phyloP scores from a whole-genome alignment of 1,139 yeast genomes.

The Hansenula lynferdii region DNA sequence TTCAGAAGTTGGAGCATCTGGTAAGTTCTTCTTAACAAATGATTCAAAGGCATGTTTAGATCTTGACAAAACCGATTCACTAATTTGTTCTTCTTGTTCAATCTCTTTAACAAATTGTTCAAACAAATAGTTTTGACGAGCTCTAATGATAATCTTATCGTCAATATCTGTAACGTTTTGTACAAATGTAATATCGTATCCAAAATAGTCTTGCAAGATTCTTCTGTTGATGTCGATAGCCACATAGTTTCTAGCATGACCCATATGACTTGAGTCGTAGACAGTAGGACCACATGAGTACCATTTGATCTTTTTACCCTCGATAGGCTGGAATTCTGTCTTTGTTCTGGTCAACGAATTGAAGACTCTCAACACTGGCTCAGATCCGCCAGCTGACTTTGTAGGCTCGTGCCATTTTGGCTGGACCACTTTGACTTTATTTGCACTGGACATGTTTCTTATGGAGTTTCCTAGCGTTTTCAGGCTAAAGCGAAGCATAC shows the following conservation, averaged over 20 bases:
- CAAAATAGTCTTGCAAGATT: slow-evolving; percentile 83
- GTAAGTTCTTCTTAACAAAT: slow-evolving; percentile 56
- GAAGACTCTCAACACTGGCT: slow-evolving; percentile 45
- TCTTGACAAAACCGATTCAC: slow-evolving; percentile 34
- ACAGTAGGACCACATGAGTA: slow-evolving; percentile 99
- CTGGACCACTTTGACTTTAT: slow-evolving; percentile 29
- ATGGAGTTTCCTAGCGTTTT: neutral
- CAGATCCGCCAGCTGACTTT: slow-evolving; percentile 15
- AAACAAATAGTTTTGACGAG: slow-evolving; percentile 83
- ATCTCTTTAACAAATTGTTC: slow-evolving; percentile 43
- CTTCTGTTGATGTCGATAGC: slow-evolving; percentile 91
- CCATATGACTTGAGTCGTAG: slow-evolving; percentile 97
- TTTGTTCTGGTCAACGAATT: slow-evolving; percentile 84
- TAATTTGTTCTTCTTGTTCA: slow-evolving; percentile 25
- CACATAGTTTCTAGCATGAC: slow-evolving; percentile 98
- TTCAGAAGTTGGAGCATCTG: slow-evolving; percentile 34
- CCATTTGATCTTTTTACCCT: slow-evolving; percentile 73
- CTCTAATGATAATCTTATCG: slow-evolving; percentile 92
- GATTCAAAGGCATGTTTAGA: slow-evolving; percentile 39
- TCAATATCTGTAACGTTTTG: slow-evolving; percentile 98
- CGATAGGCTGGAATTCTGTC: slow-evolving; percentile 65
- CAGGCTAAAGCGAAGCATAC: neutral
- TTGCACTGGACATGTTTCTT: slow-evolving; percentile 19
- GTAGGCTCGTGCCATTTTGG: slow-evolving; percentile 39
- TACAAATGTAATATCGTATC: slow-evolving; percentile 78